These are phyloP conservation scores for Torrubiellomyces zombiae DNA, from an alignment of 2,329 filamentous ascomycete genomes.

Conservation along the genomic window DNA sequence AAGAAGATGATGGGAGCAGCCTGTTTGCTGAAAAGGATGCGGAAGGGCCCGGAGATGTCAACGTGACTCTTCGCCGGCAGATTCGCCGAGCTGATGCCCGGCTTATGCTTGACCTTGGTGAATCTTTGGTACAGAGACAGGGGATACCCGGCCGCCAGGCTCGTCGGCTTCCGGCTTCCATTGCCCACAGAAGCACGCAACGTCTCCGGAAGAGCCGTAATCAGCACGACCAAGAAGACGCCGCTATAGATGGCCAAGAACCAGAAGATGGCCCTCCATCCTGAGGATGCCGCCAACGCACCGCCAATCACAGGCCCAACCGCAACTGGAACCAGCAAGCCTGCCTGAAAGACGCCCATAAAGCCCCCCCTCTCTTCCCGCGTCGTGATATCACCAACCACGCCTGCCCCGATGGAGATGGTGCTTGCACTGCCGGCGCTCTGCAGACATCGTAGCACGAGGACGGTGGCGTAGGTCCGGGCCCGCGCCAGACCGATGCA, in stretches of 20 bases:
- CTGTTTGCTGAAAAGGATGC: conserved; percentile 18
- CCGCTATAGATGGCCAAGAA: conserved; percentile 28
- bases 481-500: conserved; percentile 28
- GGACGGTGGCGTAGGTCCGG: conserved; percentile 23
- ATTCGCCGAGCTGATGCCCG: conserved; percentile 17
- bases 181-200: conserved; percentile 25
- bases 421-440: conserved; percentile 36
- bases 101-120: conserved; percentile 20
- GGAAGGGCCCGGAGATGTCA: conserved; percentile 14
- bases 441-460: conserved; percentile 32
- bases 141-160: conserved; percentile 27
- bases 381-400: conserved; percentile 41
- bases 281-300: conserved; percentile 29
- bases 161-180: conserved; percentile 42
- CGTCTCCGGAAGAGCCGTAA: conserved; percentile 20
- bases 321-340: conserved; percentile 22
- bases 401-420: conserved; percentile 31
- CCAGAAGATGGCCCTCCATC: conserved; percentile 40
- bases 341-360: conserved; percentile 28
- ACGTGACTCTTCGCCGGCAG: conserved; percentile 8
- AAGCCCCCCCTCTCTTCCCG: conserved; percentile 38
- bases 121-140: conserved; percentile 25
- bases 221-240: conserved; percentile 22
- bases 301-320: conserved; percentile 36
- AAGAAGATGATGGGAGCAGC: conserved; percentile 16